Conservation (phyloP, 2,329 filamentous ascomycete species). For the Fusarium subglutinans region DNA sequence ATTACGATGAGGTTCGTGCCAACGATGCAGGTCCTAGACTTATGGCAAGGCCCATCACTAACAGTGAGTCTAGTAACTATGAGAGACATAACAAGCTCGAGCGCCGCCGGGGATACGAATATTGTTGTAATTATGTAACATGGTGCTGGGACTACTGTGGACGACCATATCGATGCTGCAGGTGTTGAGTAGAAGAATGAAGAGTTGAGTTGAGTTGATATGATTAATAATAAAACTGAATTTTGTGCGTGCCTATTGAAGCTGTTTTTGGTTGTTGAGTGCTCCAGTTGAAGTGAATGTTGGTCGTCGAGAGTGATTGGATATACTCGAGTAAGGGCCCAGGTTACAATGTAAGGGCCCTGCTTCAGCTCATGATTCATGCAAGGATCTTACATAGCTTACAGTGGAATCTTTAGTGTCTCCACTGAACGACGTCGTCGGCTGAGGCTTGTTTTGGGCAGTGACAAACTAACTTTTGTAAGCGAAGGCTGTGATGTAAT, state of each 20-base stretch:
- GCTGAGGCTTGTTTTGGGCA: constrained; percentile 18
- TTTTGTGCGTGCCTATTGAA: not conserved
- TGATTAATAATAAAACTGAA: not conserved
- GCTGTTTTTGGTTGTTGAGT: not conserved
- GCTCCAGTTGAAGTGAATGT: not conserved
- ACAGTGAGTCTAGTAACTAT: not conserved
- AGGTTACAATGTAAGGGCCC: not conserved
- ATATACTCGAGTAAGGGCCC: not conserved
- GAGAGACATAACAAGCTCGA: not conserved
- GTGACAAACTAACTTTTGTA: not conserved
- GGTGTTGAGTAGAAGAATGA: not conserved
- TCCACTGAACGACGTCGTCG: constrained; percentile 23
- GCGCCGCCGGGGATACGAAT: not conserved
- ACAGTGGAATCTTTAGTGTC: not conserved
- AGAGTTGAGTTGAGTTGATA: not conserved
- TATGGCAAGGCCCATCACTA: not conserved
- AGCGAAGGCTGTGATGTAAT: constrained; percentile 26
- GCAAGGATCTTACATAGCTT: not conserved
- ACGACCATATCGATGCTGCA: not conserved
- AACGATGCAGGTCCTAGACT: not conserved
- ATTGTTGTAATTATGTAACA: not conserved
- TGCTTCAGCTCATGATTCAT: constrained; percentile 16
- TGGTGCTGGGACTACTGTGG: not conserved
- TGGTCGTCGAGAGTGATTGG: constrained; percentile 12
- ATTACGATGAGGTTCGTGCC: constrained; percentile 4